These are phyloP conservation scores for Kappamyces sp. DNA, from an alignment of 192 early-diverging fungal species.

Conservation along the genomic window DNA sequence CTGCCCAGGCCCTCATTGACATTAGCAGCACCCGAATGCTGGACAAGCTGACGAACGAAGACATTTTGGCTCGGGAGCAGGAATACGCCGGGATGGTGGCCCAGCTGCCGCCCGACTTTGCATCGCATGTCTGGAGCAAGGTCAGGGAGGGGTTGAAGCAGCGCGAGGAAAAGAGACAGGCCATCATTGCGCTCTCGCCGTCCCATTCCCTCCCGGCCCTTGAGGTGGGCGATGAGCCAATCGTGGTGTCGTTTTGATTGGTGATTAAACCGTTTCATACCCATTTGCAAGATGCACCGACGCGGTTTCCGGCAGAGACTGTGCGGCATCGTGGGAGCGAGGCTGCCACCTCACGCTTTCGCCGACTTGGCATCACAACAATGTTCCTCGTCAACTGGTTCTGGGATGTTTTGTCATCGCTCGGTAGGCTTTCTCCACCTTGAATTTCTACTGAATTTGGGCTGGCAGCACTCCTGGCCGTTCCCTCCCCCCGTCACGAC, in stretches of 20 bases:
- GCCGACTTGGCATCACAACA: slow-evolving; percentile 13
- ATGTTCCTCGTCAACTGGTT: slow-evolving; percentile 99
- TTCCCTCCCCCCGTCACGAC: not conserved
- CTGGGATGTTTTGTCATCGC: slow-evolving; percentile 80
- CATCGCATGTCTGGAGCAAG: too few relatives aligned
- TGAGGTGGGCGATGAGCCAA: too few relatives aligned
- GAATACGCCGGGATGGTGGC: not conserved
- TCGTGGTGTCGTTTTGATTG: too few relatives aligned
- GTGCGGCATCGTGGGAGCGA: not conserved
- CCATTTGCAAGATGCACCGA: not conserved
- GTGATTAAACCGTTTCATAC: not conserved
- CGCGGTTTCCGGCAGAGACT: too few relatives aligned
- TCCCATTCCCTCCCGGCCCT: too few relatives aligned
- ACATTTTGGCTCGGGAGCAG: not conserved
- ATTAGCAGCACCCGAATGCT: not conserved
- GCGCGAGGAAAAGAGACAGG: too few relatives aligned
- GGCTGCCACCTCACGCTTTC: not conserved
- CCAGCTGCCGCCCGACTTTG: too few relatives aligned
- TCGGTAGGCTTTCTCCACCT: slow-evolving; percentile 60
- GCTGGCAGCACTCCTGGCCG: not conserved
- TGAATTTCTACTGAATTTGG: not conserved
- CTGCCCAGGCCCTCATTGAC: not conserved
- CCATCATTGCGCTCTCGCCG: too few relatives aligned
- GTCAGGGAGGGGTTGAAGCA: too few relatives aligned
- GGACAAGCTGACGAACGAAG: not conserved